These are phyloP conservation scores for Dactylellina cionopaga DNA, from an alignment of 2,329 filamentous ascomycete genomes.

Conservation along the genomic window DNA sequence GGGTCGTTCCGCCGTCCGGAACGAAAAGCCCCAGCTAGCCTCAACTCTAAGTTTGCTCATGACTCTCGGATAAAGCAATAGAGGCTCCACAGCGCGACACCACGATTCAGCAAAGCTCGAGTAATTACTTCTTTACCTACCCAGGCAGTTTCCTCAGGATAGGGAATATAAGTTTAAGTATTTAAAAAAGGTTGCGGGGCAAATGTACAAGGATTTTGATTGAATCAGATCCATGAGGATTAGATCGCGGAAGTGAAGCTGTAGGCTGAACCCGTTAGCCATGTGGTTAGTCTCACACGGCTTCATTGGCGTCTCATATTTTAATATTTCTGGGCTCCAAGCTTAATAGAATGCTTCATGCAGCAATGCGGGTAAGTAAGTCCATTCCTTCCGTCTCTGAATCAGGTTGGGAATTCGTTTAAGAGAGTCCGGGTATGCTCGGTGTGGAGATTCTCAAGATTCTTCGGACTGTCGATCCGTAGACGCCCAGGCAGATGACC, in stretches of 20 bases:
- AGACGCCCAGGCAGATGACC: conserved; percentile 14
- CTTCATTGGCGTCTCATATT: conserved; percentile 13
- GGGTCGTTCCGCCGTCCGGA: conserved; percentile 43
- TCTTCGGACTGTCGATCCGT: conserved; percentile 12
- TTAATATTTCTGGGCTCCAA: not conserved
- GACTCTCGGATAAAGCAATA: conserved; percentile 1
- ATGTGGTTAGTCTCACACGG: conserved; percentile 29
- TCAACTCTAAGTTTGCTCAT: not conserved
- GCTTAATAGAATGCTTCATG: not conserved
- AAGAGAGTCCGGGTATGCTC: conserved; percentile 13
- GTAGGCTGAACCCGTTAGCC: conserved; percentile 7
- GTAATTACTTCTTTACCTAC: not conserved
- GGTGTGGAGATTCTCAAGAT: conserved; percentile 8
- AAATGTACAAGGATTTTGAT: conserved; percentile 33
- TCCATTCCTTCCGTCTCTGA: conserved; percentile 20
- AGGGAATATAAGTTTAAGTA: not conserved
- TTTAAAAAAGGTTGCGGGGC: not conserved
- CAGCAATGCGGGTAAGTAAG: conserved; percentile 6
- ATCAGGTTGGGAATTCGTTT: not conserved
- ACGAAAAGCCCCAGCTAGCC: conserved; percentile 17
- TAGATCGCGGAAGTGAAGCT: conserved; percentile 16
- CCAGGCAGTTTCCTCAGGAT: not conserved
- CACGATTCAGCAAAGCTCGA: not conserved
- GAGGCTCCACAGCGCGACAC: conserved; percentile 11
- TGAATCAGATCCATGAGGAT: conserved; percentile 13